These are phyloP conservation scores for Sporisorium sorghi DNA, from an alignment of 1,284 basidiomycete genomes.

Conservation along the genomic window DNA sequence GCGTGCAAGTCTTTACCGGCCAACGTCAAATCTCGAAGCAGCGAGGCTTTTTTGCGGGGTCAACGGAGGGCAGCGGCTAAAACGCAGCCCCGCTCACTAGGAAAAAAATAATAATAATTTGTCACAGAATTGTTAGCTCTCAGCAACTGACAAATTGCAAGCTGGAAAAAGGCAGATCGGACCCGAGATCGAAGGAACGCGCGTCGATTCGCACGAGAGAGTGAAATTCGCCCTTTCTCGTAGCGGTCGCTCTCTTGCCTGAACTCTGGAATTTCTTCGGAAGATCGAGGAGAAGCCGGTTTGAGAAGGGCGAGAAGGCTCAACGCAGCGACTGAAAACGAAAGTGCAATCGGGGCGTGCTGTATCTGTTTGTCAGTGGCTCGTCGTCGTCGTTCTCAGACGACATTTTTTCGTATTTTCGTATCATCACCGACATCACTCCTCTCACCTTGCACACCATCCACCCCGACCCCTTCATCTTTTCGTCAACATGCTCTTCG, in stretches of 20 bases:
- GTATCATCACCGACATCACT: background rate
- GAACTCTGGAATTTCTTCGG: no score
- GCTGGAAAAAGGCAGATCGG: slow-evolving; percentile 28
- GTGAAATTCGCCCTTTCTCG: slow-evolving; percentile 1
- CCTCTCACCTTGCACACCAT: background rate
- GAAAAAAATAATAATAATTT: no score
- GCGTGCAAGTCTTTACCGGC: slow-evolving; percentile 2
- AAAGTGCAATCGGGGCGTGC: slow-evolving; percentile 25
- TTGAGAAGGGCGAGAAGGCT: slow-evolving; percentile 5
- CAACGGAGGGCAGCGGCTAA: slow-evolving; percentile 6
- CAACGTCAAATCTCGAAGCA: slow-evolving; percentile 8
- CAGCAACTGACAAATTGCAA: background rate
- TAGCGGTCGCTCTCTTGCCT: background rate
- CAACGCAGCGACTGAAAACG: background rate
- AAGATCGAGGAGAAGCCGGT: slow-evolving; percentile 34
- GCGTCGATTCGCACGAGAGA: slow-evolving; percentile 21
- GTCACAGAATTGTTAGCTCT: background rate
- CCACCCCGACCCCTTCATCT: slow-evolving; percentile 1
- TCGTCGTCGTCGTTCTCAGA: slow-evolving; percentile 12
- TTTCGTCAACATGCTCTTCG: slow-evolving; percentile 45
- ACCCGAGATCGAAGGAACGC: slow-evolving; percentile 16
- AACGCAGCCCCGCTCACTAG: no score
- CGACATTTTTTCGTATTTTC: slow-evolving; percentile 22
- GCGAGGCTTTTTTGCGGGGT: slow-evolving; percentile 20
- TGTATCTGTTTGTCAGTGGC: slow-evolving; percentile 17